phyloP scores from a whole-genome alignment of 495 filamentous ascomycete genomes.

The Tuber melanosporum region DNA sequence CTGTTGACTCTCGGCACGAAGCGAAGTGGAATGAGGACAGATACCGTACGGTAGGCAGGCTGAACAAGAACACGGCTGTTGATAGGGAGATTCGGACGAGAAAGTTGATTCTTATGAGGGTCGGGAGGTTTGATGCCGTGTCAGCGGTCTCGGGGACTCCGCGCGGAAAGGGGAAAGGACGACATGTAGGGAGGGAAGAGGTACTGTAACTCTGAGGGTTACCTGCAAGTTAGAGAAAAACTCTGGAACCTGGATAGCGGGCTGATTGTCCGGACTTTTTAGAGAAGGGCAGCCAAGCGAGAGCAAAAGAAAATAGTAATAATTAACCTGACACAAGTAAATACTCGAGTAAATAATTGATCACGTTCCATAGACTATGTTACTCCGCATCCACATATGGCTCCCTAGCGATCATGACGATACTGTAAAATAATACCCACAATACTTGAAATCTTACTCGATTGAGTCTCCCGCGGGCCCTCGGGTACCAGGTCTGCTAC shows the following conservation, averaged over 20 bases:
- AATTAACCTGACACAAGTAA: not conserved
- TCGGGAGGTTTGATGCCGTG: not conserved
- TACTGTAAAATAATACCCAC: not conserved
- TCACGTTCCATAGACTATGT: not conserved
- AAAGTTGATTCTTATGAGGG: not conserved
- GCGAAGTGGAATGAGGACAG: slow-evolving; percentile 17
- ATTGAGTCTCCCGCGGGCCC: not conserved
- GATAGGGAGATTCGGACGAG: not conserved
- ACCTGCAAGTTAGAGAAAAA: not conserved
- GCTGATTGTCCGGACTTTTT: not conserved
- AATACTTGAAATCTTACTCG: not conserved
- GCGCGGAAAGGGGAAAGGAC: not conserved
- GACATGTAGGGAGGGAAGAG: not conserved
- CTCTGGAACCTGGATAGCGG: not conserved
- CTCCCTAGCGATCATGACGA: not conserved
- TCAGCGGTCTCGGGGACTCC: not conserved
- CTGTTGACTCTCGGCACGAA: slow-evolving; percentile 29
- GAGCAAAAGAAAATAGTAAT: not conserved
- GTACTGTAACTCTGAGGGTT: not conserved
- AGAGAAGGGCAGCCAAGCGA: not conserved
- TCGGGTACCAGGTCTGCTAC: not conserved
- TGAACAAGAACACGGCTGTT: not conserved
- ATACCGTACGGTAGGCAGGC: not conserved
- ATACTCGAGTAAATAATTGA: not conserved
- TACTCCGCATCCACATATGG: not conserved